A percentile compares a stretch with the other conserved stretches of the same genome.
These are phyloP conservation scores for Paecilomyces dactylethromorphus DNA, from an alignment of 2,329 filamentous ascomycete genomes.

Conservation along the genomic window DNA sequence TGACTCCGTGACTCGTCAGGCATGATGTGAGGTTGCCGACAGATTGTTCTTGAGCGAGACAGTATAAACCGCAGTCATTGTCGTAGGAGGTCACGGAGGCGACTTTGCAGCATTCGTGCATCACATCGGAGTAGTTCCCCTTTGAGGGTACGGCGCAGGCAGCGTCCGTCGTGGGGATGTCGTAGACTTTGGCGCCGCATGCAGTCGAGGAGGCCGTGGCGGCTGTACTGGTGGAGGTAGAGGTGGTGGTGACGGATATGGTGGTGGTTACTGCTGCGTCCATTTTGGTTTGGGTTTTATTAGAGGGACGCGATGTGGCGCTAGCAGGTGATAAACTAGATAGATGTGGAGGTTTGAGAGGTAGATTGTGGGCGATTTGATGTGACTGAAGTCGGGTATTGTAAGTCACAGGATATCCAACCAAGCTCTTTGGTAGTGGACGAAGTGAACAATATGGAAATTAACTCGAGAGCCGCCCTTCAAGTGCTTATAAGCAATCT, in stretches of 20 bases:
- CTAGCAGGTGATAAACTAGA: neutral
- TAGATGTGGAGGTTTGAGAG: neutral
- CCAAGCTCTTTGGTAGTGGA: neutral
- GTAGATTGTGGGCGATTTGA: neutral
- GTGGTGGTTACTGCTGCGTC: conserved; percentile 2
- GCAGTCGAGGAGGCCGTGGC: conserved; percentile 13
- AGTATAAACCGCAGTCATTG: conserved; percentile 47
- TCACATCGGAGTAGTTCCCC: conserved; percentile 37
- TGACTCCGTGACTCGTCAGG: conserved; percentile 33
- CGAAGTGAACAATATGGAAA: neutral
- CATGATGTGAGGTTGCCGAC: conserved; percentile 32
- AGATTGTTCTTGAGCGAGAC: conserved; percentile 37
- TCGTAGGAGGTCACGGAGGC: conserved; percentile 42
- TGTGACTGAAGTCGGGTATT: neutral
- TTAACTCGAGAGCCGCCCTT: no score
- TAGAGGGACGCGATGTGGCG: neutral
- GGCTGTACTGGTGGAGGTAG: conserved; percentile 13
- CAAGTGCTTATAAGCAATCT: neutral
- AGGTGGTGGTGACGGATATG: no score
- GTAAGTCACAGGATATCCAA: neutral
- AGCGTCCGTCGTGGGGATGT: conserved; percentile 39
- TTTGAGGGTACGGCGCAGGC: conserved; percentile 39
- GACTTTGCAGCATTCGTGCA: conserved; percentile 41
- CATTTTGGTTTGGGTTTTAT: conserved; percentile 10
- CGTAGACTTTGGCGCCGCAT: conserved; percentile 28